phyloP scores from a whole-genome alignment of 208 protist species.

The Leishmania braziliensis region DNA sequence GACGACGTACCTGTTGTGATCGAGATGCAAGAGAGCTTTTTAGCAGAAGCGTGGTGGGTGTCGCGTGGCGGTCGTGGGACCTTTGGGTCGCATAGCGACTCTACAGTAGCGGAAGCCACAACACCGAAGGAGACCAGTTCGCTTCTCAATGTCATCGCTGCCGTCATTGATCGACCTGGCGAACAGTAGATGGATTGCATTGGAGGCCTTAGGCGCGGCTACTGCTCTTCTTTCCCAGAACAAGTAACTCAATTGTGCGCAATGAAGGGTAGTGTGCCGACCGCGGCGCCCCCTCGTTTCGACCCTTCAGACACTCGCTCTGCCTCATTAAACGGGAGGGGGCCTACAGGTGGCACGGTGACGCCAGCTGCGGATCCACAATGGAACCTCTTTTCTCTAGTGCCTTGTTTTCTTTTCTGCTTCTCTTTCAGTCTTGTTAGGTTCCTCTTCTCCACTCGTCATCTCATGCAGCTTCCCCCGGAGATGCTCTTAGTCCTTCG shows the following conservation, averaged over 20 bases:
- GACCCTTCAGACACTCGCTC: background rate
- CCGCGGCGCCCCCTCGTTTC: background rate
- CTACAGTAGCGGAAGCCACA: background rate
- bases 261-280: constrained; percentile 3
- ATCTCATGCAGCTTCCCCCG: background rate
- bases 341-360: background rate
- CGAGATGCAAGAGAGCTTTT: constrained; percentile 33
- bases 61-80: constrained; percentile 4
- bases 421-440: background rate
- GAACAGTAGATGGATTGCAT: constrained; percentile 39
- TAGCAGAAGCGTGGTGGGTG: constrained; percentile 10
- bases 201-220: constrained; percentile 56
- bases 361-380: background rate
- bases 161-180: constrained; percentile 39
- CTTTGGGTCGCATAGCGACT: constrained; percentile 5
- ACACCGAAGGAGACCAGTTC: constrained; percentile 22
- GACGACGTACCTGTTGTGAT: constrained; percentile 56
- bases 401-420: background rate
- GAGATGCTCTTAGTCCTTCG: background rate
- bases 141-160: constrained; percentile 61
- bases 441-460: background rate
- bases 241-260: constrained; percentile 56
- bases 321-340: background rate
- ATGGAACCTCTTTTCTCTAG: background rate
- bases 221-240: constrained; percentile 59